phyloP scores from a whole-genome alignment of 768 basidiomycete species.

The Suillus brevipes region DNA sequence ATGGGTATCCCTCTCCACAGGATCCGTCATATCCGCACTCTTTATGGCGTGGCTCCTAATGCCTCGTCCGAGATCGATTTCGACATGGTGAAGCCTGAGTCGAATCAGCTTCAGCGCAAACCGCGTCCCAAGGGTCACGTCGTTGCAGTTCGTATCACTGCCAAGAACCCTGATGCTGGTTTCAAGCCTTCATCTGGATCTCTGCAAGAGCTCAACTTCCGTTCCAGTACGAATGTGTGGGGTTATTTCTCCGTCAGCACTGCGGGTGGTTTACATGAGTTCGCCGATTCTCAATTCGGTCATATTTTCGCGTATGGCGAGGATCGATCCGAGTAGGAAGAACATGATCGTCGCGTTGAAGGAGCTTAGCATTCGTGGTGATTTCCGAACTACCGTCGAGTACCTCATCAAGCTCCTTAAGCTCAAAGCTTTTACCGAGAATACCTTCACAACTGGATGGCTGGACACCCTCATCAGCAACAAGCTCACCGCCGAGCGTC shows the following conservation, averaged over 20 bases:
- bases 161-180: slow-evolving; percentile 98
- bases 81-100: slow-evolving; percentile 88
- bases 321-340: slow-evolving; percentile 91
- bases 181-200: slow-evolving; percentile 99
- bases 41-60: slow-evolving; percentile 93
- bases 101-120: slow-evolving; percentile 86
- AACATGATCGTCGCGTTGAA: slow-evolving; percentile 99
- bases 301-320: slow-evolving; percentile 99
- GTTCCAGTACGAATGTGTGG: slow-evolving; percentile 99
- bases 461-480: slow-evolving; percentile 95
- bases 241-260: slow-evolving; percentile 98
- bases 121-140: slow-evolving; percentile 98
- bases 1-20: slow-evolving; percentile 98
- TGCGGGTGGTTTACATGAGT: slow-evolving; percentile 97
- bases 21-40: slow-evolving; percentile 91
- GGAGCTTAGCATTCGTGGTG: slow-evolving; percentile 97
- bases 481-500: slow-evolving; percentile 96
- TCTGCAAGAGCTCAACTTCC: slow-evolving; percentile 98
- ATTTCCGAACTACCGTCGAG: slow-evolving; percentile 98
- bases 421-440: slow-evolving; percentile 93
- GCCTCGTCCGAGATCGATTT: slow-evolving; percentile 94
- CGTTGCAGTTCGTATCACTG: slow-evolving; percentile 98
- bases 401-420: slow-evolving; percentile 98
- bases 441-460: slow-evolving; percentile 98
- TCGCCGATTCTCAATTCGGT: slow-evolving; percentile 98